Base-by-base conservation (phyloP, 2,329 filamentous ascomycete genomes). In the Botryotinia convoluta region DNA sequence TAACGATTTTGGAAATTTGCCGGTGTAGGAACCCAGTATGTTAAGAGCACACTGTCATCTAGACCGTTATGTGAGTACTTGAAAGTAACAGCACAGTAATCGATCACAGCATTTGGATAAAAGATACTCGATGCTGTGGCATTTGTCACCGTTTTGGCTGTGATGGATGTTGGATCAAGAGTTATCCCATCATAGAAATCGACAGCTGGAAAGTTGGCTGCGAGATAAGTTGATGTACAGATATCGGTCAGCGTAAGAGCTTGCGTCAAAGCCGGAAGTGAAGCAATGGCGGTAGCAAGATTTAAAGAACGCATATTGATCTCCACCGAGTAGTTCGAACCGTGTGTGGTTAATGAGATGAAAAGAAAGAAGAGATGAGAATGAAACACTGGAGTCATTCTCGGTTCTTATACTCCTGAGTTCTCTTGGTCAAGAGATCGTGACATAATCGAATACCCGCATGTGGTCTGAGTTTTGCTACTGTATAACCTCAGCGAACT, bases 71-170 rank as follows among this genome's bases (percentile, higher is more conserved):
- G 85, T 3, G 82, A 81, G 76, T 86, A 86, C 39, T 82, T 81
- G 65, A 86, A 82, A 7, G 83, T 85, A 45, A 86, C 81, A 70
- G 86, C 85, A 78, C 85, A 86, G 76, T 84, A 86, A 78, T 77
- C 81, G 75, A 80, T 81, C 18, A 74, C 80, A 32, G 70, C 80
- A 73, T 79, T 79, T 22, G 78, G 80, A 72, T 73, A 82, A 71
- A 78, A 80, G 16, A 77, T 59, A 60, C 73, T 74, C 37, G 74
- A 78, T 62, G 82, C 77, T 9, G 80, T 80, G 45, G 75, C 74
- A 71, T 83, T 83, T 54, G 78, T 80, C 44, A 83, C 79, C 9
- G 81, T 77, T 14, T 77, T 80, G 22, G 82, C 81, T 26, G 80
- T 82, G 32, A 84, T 79, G 0, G 82, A 83, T 4, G 79, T 79